Conservation (phyloP, 176 grass and related monocot genomes). For the Panicum miliaceum region DNA sequence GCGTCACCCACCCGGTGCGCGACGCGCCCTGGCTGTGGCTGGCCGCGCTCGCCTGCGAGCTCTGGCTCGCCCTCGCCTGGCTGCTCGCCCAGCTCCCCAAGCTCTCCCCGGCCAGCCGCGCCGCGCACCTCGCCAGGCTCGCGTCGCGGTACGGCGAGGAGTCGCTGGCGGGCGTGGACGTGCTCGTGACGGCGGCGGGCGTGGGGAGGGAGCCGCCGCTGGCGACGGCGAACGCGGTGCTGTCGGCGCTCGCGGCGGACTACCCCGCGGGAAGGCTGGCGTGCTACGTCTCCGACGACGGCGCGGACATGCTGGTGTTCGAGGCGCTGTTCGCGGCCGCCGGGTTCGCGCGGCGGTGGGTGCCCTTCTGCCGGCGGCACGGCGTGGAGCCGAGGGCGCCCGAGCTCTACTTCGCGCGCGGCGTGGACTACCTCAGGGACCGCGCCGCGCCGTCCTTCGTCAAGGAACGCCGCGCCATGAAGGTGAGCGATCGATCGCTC, state of each 20-base stretch:
- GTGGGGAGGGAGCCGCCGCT: constrained; percentile 45
- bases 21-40: constrained; percentile 51
- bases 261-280: constrained; percentile 52
- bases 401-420: constrained; percentile 55
- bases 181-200: constrained; percentile 49
- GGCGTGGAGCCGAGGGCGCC: constrained; percentile 61
- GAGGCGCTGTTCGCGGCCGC: constrained; percentile 54
- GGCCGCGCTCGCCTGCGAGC: constrained; percentile 55
- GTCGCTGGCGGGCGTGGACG: constrained; percentile 45
- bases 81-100: constrained; percentile 48
- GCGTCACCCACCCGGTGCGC: constrained; percentile 34
- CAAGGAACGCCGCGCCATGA: constrained; percentile 63
- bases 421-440: constrained; percentile 57
- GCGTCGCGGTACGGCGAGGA: neutral
- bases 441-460: constrained; percentile 52
- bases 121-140: constrained; percentile 39
- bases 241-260: constrained; percentile 65
- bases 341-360: constrained; percentile 44
- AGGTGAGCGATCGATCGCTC: neutral
- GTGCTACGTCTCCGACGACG: constrained; percentile 71
- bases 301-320: constrained; percentile 52
- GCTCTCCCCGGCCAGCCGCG: constrained; percentile 53
- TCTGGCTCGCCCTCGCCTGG: constrained; percentile 53
- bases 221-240: constrained; percentile 54
- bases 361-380: constrained; percentile 59